Evolutionary conservation across 352 stramenopile species (phyloP), one percentile per base, ranked within the genome.

Genomic region (Phytophthora hybrid): DNA sequence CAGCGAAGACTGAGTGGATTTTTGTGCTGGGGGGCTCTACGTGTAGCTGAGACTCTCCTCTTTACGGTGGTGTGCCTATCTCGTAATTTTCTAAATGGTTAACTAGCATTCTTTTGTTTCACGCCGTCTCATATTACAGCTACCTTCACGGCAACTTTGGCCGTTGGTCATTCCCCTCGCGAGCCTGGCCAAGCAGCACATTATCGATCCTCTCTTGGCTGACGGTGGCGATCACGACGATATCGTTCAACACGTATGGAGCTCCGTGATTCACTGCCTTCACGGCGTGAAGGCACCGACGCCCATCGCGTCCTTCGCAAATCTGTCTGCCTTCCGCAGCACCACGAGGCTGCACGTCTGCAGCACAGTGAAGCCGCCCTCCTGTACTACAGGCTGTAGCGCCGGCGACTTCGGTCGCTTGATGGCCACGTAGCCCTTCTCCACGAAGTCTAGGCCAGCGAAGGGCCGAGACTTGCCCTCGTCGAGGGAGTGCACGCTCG

Each of bases 181-280:
- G 39, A 7, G 66, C 55, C 47, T 71, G 39, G 59, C 77, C 73
- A 1, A 77, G 68, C 52, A 72, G 46, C n/a, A 83, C 64, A 23
- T 87, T 87, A 54, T 85, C 80, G 21, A 87, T 87, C 66, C 80
- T 82, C 59, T 85, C 69, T 37, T 79, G 70, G 16, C 67, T 84
- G 11, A 69, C 60, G 1, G 73, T 71, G 26, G 83, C 65, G 47
- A 84, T 85, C 13, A 63, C 67, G 2, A 79, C 74, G 16, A 73
- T 82, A 9, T 75, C 73, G 59, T 73, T 80, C 11, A 80, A 66
- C 19, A 71, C 63, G n/a, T 19, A 80, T 26, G 23, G 1, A 26
- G 74, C 59, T 77, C 68, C 2, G 69, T 76, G n/a, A n/a, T n/a
- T n/a, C n/a, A n/a, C n/a, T n/a, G n/a, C n/a, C n/a, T n/a, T n/a